Evolutionary conservation across 768 basidiomycete species (phyloP).

Genomic region (Boletus reticulatus): DNA sequence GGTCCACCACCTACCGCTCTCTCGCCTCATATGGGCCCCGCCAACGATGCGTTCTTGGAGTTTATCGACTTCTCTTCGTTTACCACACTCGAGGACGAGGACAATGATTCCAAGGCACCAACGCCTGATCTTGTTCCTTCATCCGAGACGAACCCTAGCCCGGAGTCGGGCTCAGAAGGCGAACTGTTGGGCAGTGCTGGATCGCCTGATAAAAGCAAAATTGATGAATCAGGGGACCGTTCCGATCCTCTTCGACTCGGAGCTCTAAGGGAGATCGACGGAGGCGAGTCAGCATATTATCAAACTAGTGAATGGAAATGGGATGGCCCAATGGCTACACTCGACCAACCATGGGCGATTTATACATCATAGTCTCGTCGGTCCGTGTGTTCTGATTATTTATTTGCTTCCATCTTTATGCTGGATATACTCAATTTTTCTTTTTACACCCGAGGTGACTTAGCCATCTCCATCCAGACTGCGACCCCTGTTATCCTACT

Average conservation of each 20-base stretch:
- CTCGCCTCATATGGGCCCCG: conserved; percentile 36
- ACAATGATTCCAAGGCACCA: conserved; percentile 61
- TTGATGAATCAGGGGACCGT: conserved; percentile 44
- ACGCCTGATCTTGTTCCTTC: conserved; percentile 72
- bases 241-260: conserved; percentile 56
- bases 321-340: conserved; percentile 62
- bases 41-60: conserved; percentile 41
- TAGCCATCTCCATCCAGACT: conserved; percentile 32
- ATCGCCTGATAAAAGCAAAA: conserved; percentile 49
- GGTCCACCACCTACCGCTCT: conserved; percentile 32
- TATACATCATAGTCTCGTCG: conserved; percentile 36
- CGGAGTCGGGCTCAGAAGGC: conserved; percentile 67
- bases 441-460: conserved; percentile 22
- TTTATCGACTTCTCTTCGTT: conserved; percentile 71
- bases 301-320: conserved; percentile 61
- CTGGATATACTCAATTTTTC: conserved; percentile 39
- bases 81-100: conserved; percentile 52
- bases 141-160: conserved; percentile 75
- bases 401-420: conserved; percentile 40
- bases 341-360: conserved; percentile 75
- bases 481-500: conserved; percentile 35
- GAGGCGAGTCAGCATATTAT: conserved; percentile 72
- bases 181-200: conserved; percentile 47
- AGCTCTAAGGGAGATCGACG: conserved; percentile 68
- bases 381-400: conserved; percentile 37